Percentiles rank a stretch among this genome's conserved stretches.
Evolutionary conservation across 106 monocot genomes (phyloP).

Genomic region (Dendrobium officinale): DNA sequence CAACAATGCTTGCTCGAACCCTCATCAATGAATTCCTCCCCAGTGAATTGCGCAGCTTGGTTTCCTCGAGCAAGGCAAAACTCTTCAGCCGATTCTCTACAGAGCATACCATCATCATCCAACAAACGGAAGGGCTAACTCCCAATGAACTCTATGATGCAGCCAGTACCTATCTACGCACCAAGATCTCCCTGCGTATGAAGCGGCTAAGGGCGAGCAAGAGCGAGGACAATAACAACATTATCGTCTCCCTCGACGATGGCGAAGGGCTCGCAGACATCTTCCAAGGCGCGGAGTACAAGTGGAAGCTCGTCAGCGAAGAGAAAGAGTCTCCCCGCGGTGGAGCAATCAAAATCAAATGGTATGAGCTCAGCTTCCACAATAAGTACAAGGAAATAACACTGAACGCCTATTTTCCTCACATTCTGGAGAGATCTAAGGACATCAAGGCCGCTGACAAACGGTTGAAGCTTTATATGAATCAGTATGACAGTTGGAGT

Average conservation of each 20-base stretch:
- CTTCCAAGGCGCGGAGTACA: constrained; percentile 26
- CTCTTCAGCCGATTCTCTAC: constrained; percentile 5
- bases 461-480: constrained; percentile 17
- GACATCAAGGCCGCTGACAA: constrained; percentile 4
- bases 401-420: constrained; percentile 10
- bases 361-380: constrained; percentile 27
- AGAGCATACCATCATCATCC: constrained; percentile 20
- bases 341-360: neutral
- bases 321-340: neutral
- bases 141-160: constrained; percentile 20
- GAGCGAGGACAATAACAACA: neutral
- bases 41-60: constrained; percentile 8
- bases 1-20: constrained; percentile 11
- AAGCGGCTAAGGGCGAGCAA: constrained; percentile 13
- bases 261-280: constrained; percentile 22
- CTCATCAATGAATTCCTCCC: constrained; percentile 23
- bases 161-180: constrained; percentile 13
- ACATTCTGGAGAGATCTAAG: constrained; percentile 11
- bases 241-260: constrained; percentile 7
- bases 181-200: constrained; percentile 2
- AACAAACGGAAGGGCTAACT: constrained; percentile 2
- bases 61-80: neutral
- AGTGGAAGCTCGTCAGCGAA: constrained; percentile 11
- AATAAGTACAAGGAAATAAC: constrained; percentile 15
- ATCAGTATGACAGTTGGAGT: constrained; percentile 13